Base-by-base conservation (phyloP, 257 asterid genomes). In the Linaria vulgaris region DNA sequence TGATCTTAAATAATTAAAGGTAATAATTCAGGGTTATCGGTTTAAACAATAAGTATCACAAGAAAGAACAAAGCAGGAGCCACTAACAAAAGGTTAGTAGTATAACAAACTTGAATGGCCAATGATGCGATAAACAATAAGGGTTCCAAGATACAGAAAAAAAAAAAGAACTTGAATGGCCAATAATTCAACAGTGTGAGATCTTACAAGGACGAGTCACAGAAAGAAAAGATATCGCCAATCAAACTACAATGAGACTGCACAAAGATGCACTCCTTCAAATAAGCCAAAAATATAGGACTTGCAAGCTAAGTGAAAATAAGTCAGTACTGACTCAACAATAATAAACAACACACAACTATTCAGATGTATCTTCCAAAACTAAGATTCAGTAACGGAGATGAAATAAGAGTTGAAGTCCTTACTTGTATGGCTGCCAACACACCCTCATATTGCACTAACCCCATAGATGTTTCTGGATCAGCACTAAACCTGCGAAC, bases 381-480 rank as follows among this genome's bases (percentile, higher is more conserved):
- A 14, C 52, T 49, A 66, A 21, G 61, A 64, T 64, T 38, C 16
- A 38, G 61, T 61, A 55, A 63, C n/a, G 64, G 37, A 77, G 50
- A 63, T 17, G 54, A 76, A 66, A 64, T 57, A 47, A 15, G 66
- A 73, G 64, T 69, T 63, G 61, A 72, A 75, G 71, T 24, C 39
- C 27, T 79, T 86, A 89, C 99, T 78, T 92, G 99, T 78, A 92
- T 82, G 52, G 99, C 94, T 54, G 99, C 99, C 75, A 92, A 74
- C 56, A 92, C 99, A 27, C 99, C 99, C 75, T 92, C 99, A 71
- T 89, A 97, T 83, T 92, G 99, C 70, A 92, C 99, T 37, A 92
- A 78, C 67, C 99, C 99, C 91, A 92, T 85, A 51, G 86, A 92
- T 70, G 99, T 92, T 74, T 89, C 97, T 45, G 84, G 88, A 81